Base-by-base conservation (phyloP, 2,329 filamentous ascomycete genomes). In the Colletotrichum tropicicola region DNA sequence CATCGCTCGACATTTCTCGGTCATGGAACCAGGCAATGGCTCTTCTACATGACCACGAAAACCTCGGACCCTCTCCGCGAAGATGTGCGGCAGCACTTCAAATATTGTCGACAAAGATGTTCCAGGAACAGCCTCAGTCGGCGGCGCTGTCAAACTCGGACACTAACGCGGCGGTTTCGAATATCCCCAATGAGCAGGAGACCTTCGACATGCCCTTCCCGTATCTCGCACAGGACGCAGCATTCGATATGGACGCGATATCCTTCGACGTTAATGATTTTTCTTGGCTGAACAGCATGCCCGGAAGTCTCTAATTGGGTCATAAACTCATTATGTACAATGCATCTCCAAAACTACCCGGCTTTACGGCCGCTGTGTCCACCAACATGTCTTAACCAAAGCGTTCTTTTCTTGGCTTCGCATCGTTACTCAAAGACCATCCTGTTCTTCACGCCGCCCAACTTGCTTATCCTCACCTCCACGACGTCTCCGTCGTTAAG, bases 401-500 rank as follows among this genome's bases (percentile, higher is more conserved):
- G 13, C n/a, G n/a, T n/a, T 37, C 13, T 23, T 35, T 35, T 13
- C 15, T 35, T 15, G 10, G 32, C 12, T 35, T 35, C 17, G 2
- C 3, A 19, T 12, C 7, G 27, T 13, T 73, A 73, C 55, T 77
- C 72, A 27, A 78, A 78, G 1, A 69, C 72, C 71, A 85, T 79
- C 58, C 72, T 77, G 52, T 85, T 79, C 62, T 60, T 76, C 1
- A 78, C 70, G 2, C 58, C 39, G 49, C 15, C 74, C 1, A 80
- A 21, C 3, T 75, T 73, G 3, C 75, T 75, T 17, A 85, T 79
- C 17, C 72, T 76, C 0, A 85, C 73, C 71, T 79, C 75, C 1
- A 85, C 75, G 5, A 79, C 75, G 66, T 84, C 79, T 1, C 80
- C 79, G 13, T 80, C 69, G 57, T 79, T 73, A 6, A 83, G 66